phyloP scores from a whole-genome alignment of 83 land plant genomes.

The Thuja plicata region DNA sequence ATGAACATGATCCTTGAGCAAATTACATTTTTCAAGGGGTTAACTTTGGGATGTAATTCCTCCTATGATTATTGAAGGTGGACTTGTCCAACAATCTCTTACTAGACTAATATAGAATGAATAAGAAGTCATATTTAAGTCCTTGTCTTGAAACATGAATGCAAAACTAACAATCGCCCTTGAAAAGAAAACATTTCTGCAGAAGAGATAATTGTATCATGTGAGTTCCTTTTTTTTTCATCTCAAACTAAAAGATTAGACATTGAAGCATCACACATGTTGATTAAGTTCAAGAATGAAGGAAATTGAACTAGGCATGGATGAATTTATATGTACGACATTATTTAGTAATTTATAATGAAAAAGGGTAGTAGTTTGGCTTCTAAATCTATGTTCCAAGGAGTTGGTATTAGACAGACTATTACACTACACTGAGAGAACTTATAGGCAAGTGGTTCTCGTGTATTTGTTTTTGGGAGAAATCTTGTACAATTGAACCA shows the following conservation, averaged over 20 bases:
- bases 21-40: no score
- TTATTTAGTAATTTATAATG: constrained; percentile 62
- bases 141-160: no score
- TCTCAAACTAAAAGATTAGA: constrained; percentile 55
- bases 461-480: constrained; percentile 63
- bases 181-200: no score
- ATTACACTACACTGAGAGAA: constrained; percentile 57
- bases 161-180: no score
- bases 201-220: constrained; percentile 17
- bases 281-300: constrained; percentile 71
- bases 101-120: no score
- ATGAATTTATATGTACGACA: constrained; percentile 57
- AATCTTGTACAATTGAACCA: constrained; percentile 55
- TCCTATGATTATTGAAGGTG: no score
- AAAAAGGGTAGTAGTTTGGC: constrained; percentile 45
- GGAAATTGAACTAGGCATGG: constrained; percentile 47
- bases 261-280: constrained; percentile 62
- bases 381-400: constrained; percentile 67
- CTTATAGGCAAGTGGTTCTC: constrained; percentile 86
- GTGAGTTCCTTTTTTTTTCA: constrained; percentile 38
- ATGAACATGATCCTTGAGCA: no score
- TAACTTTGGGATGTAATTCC: no score
- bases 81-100: no score
- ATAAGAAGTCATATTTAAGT: no score
- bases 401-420: constrained; percentile 42